Percentiles rank a stretch among this genome's conserved stretches.
Conservation (phyloP, 495 filamentous ascomycete species). For the Aspergillus bertholletiae region DNA sequence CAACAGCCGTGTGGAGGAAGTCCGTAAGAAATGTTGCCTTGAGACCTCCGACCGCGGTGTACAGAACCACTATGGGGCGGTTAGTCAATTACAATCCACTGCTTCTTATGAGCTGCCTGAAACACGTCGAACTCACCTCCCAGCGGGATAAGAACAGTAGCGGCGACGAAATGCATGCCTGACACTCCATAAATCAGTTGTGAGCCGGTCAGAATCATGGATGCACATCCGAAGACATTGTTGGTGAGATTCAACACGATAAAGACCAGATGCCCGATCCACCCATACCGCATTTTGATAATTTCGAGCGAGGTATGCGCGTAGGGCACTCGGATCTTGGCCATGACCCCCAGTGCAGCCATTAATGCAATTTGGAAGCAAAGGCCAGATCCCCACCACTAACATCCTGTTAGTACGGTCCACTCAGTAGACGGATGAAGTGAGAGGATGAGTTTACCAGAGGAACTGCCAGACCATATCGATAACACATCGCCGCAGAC, state of each 20-base stretch:
- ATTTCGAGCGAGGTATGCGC: conserved; percentile 55
- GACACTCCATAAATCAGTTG: conserved; percentile 35
- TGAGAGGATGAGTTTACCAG: conserved; percentile 20
- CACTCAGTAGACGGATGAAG: neutral
- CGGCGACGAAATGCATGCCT: conserved; percentile 40
- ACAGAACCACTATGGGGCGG: conserved; percentile 27
- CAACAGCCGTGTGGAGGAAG: conserved; percentile 36
- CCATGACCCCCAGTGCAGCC: conserved; percentile 36
- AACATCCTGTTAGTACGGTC: conserved; percentile 6
- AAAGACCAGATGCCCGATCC: conserved; percentile 46
- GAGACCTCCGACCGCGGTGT: conserved; percentile 38
- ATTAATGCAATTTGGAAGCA: conserved; percentile 41
- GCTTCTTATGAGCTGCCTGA: neutral
- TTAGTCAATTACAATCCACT: conserved; percentile 1
- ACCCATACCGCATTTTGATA: conserved; percentile 51
- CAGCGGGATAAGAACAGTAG: conserved; percentile 42
- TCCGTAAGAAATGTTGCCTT: conserved; percentile 42
- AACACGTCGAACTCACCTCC: conserved; percentile 25
- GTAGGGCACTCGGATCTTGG: conserved; percentile 49
- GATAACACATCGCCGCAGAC: conserved; percentile 36
- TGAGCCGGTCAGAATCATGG: conserved; percentile 36
- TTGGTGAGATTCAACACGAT: conserved; percentile 48
- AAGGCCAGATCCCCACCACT: conserved; percentile 40
- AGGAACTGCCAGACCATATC: conserved; percentile 33
- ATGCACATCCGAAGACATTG: conserved; percentile 48